Base-by-base conservation (phyloP, 352 stramenopile species). In the Phytophthora aleatoria region DNA sequence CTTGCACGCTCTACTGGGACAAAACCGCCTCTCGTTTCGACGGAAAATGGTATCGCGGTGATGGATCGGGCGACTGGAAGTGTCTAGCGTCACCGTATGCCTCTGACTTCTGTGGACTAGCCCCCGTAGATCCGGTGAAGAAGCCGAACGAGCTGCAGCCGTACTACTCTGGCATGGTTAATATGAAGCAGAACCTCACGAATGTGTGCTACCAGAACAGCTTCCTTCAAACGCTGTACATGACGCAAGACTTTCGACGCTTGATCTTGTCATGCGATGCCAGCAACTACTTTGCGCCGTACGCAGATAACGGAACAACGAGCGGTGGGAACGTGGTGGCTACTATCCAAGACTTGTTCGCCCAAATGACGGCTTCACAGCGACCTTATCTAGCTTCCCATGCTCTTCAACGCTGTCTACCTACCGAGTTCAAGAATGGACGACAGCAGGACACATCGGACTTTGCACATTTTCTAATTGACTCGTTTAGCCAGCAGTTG, bases 181-280 rank as follows among this genome's bases (percentile, higher is more conserved):
- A 96, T 67, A 96, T 95, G 89, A 89, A 94, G 71, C 80, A 94
- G 52, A 92, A 92, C 57, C 68, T 96, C 45, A 95, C 87, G 5
- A 96, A 96, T 42, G 87, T 96, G 0, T 96, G 89, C 69, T 96
- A 96, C 68, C 89, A 96, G 67, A 96, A 96, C 77, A 95, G 85
- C 50, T 95, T 96, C 42, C 50, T 96, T 13, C 89, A 96, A 68
- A 87, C 87, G 13, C 64, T 96, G 20, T 96, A 95, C 68, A 89
- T 94, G 78, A 95, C 89, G 1, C 76, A 92, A 71, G 85, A 74
- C 13, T 95, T 96, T 56, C 88, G 89, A 4, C 77, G 78, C 3
- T 69, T 91, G 28, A 81, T 96, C 26, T 60, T 96, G 26, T 85
- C 81, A 7, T 80, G 66, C 2, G 67, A 91, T 31, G 39, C 77